Base-by-base conservation (phyloP, 345 rosid genomes). In the Stellera chamaejasme region DNA sequence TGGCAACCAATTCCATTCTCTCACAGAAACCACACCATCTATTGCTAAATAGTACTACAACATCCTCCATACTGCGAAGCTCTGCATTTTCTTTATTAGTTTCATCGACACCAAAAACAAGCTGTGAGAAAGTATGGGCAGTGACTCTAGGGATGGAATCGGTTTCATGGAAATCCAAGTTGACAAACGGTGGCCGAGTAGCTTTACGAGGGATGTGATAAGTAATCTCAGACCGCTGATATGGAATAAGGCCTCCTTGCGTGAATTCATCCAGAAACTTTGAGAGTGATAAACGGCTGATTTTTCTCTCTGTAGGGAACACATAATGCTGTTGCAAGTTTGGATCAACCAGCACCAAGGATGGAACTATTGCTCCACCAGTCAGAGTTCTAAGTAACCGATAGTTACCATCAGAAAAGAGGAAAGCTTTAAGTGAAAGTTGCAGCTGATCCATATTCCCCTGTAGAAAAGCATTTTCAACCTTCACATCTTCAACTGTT, bases 21-120 rank as follows among this genome's bases (percentile, higher is more conserved):
- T 82, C 95, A 69, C 98, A 92, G 76, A 92, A 88, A 23, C 91
- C 98, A 72, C 97, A 88, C 97, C 95, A 88, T 10, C 65, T 74
- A 64, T 70, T 82, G 75, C 85, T 84, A 69, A 92, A 92, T 49
- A 88, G 90, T 59, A 92, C 96, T 65, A 92, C 66, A 66, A 88
- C 87, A 80, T 92, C 97, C 73, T 78, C 77, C 64, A 74, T 76
- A 79, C 74, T 61, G 25, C 77, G 75, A 63, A 61, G 55, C 5
- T 68, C 56, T 27, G 70, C 64, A 48, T 73, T 73, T 62, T 61
- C 77, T 46, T 46, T 39, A 57, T 68, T 63, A 51, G 83, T 77
- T 67, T 67, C 77, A 66, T 79, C 76, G 63, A 69, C 72, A 63
- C 78, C 89, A 63, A 71, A 68, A 72, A 88, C 77, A 74, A 72